These are phyloP conservation scores for Novymonas esmeraldas DNA, from an alignment of 208 protist genomes.

Conservation along the genomic window DNA sequence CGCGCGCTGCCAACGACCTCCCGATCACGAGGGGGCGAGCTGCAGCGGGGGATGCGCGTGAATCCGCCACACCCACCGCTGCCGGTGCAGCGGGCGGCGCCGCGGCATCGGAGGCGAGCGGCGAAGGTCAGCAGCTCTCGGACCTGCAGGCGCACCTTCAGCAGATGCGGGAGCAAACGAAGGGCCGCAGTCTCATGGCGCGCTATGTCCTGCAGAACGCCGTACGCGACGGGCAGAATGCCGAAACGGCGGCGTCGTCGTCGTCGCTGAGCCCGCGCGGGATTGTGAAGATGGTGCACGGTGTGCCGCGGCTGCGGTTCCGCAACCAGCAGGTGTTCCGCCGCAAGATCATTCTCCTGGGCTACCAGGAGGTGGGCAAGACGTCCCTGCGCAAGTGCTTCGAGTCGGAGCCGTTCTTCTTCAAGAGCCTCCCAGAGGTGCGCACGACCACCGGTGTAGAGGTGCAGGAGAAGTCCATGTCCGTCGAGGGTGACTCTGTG, in stretches of 20 bases:
- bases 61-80: not conserved
- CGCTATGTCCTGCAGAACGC: slow-evolving; percentile 61
- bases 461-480: slow-evolving; percentile 61
- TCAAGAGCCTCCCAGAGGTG: slow-evolving; percentile 78
- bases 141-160: slow-evolving; percentile 62
- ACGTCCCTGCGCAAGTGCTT: slow-evolving; percentile 91
- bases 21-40: slow-evolving; percentile 26
- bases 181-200: slow-evolving; percentile 45
- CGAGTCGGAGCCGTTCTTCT: slow-evolving; percentile 85
- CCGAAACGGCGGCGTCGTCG: slow-evolving; percentile 3
- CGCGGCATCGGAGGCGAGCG: not conserved
- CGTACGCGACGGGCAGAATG: slow-evolving; percentile 10
- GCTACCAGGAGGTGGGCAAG: slow-evolving; percentile 91
- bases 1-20: slow-evolving; percentile 27
- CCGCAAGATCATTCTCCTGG: slow-evolving; percentile 86
- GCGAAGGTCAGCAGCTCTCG: slow-evolving; percentile 28
- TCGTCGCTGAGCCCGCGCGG: slow-evolving; percentile 17
- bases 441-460: slow-evolving; percentile 84
- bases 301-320: slow-evolving; percentile 38
- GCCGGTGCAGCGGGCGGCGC: not conserved
- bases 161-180: slow-evolving; percentile 36
- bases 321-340: slow-evolving; percentile 66
- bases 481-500: slow-evolving; percentile 56
- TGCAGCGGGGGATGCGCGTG: not conserved
- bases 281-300: slow-evolving; percentile 16